Evolutionary conservation across 371 early-diverging fungal species (phyloP).

Genomic region (Parasitella parasitica): DNA sequence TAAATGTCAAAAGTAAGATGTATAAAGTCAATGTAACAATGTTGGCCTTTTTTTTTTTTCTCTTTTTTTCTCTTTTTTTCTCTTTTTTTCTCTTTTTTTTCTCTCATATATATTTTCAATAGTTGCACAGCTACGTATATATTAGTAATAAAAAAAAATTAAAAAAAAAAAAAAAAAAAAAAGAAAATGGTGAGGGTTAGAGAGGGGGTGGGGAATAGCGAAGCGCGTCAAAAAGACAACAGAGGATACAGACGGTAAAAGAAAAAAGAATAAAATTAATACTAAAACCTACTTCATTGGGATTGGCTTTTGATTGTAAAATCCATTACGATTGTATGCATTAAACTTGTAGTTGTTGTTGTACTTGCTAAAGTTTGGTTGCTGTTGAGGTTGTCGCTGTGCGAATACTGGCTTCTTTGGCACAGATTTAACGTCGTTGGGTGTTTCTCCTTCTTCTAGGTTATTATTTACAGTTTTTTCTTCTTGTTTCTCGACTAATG

Average conservation of each 20-base stretch:
- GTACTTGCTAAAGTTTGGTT: not conserved
- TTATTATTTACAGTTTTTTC: not conserved
- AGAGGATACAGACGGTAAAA: not conserved
- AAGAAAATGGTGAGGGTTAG: too few relatives aligned
- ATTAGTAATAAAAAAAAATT: too few relatives aligned
- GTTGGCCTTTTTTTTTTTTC: not conserved
- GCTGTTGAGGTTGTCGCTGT: not conserved
- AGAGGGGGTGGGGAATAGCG: not conserved
- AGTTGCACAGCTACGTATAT: too few relatives aligned
- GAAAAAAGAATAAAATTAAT: not conserved
- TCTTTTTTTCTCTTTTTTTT: too few relatives aligned
- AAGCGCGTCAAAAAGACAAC: not conserved
- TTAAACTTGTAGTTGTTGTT: not conserved
- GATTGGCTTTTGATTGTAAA: not conserved
- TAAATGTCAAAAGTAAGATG: not conserved
- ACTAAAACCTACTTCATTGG: conserved; percentile 20
- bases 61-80: not conserved
- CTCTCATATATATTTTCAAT: too few relatives aligned
- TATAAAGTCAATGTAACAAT: not conserved
- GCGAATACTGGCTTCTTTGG: not conserved
- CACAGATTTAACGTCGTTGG: not conserved
- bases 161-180: too few relatives aligned
- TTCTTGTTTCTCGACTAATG: not conserved
- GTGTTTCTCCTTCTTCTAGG: not conserved
- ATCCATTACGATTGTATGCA: not conserved